A percentile compares a stretch with the other conserved stretches of the same genome.
phyloP scores from a whole-genome alignment of 768 basidiomycete species.

The Phaffia australis region DNA sequence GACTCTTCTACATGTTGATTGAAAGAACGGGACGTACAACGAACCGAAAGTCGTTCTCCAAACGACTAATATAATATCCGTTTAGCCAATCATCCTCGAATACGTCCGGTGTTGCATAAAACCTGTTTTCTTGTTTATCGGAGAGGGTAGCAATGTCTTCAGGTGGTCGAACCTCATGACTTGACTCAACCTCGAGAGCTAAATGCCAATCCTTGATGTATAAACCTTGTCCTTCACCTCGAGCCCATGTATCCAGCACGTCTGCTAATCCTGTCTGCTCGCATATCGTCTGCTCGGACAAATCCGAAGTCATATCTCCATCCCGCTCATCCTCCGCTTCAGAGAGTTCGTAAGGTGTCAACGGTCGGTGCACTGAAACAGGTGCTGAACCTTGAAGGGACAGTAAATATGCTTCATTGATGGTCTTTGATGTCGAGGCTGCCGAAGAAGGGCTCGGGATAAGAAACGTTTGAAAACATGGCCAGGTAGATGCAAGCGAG shows the following conservation, averaged over 20 bases:
- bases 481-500: constrained; percentile 26
- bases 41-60: constrained; percentile 8
- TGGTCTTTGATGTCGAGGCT: neutral
- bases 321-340: constrained; percentile 7
- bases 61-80: neutral
- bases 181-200: constrained; percentile 29
- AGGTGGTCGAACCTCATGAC: no score
- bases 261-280: constrained; percentile 31
- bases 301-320: constrained; percentile 34
- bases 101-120: constrained; percentile 34
- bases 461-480: constrained; percentile 19
- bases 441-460: neutral
- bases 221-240: constrained; percentile 26
- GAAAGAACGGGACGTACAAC: constrained; percentile 3
- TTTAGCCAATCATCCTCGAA: constrained; percentile 31
- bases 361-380: constrained; percentile 17
- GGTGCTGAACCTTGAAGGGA: neutral
- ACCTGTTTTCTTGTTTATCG: constrained; percentile 28
- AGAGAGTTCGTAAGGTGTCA: neutral
- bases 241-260: constrained; percentile 35
- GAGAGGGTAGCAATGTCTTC: no score
- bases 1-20: neutral
- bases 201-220: constrained; percentile 41
- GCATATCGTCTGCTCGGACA: constrained; percentile 31
- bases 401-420: constrained; percentile 4